A percentile compares a stretch with the other conserved stretches of the same genome.
phyloP scores from a whole-genome alignment of 371 early-diverging fungal species.

The Entomophthora muscae region DNA sequence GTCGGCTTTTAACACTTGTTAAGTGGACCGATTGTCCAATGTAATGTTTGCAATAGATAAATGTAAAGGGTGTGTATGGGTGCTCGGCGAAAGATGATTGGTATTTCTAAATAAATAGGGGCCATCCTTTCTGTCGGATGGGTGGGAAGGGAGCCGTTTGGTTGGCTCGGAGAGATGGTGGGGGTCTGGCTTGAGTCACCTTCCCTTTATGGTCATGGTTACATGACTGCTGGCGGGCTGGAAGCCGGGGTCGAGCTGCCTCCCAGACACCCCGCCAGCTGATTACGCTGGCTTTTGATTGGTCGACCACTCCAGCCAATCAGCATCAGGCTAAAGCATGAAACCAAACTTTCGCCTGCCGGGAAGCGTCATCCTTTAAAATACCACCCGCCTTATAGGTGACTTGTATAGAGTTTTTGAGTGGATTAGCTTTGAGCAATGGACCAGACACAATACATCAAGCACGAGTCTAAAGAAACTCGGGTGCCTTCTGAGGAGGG shows the following conservation, averaged over 20 bases:
- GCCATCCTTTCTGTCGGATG: neutral
- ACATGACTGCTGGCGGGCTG: neutral
- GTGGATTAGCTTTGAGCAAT: neutral
- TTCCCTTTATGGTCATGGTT: neutral
- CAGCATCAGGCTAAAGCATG: neutral
- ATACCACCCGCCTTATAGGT: neutral
- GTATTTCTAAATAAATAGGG: neutral
- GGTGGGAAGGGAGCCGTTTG: neutral
- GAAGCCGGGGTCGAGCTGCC: too few species aligned
- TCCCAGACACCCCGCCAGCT: neutral
- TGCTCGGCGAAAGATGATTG: neutral
- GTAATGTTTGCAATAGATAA: neutral
- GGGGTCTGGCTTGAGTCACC: neutral
- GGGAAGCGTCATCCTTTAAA: neutral
- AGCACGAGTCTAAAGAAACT: neutral
- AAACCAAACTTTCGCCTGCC: neutral
- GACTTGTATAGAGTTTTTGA: neutral
- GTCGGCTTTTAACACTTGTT: neutral
- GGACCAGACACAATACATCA: neutral
- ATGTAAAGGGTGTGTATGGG: neutral
- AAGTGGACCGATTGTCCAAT: neutral
- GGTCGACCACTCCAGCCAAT: neutral
- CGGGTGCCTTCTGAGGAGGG: neutral
- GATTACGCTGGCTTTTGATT: neutral
- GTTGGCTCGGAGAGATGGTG: neutral